phyloP scores from a whole-genome alignment of 2,329 filamentous ascomycete species.

The Periconia sp. region DNA sequence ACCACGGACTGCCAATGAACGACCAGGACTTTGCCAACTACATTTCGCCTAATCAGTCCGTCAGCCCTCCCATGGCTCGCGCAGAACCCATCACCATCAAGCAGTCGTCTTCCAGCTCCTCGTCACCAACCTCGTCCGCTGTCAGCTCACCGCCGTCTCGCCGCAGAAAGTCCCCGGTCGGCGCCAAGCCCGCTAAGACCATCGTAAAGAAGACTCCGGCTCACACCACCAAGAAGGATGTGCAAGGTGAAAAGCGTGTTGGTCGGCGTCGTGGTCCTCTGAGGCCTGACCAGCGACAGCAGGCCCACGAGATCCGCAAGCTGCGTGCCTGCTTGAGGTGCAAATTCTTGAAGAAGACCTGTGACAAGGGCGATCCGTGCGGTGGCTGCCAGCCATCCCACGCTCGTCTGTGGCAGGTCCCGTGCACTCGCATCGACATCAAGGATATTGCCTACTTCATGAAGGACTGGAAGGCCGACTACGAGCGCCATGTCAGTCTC shows the following conservation, averaged over 20 bases:
- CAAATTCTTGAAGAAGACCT: conserved; percentile 99
- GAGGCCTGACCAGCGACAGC: conserved; percentile 90
- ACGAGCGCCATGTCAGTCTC: conserved; percentile 84
- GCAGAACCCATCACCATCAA: conserved; percentile 75
- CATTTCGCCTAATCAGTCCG: conserved; percentile 52
- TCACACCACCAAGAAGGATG: conserved; percentile 76
- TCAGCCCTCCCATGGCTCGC: conserved; percentile 72
- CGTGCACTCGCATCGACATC: conserved; percentile 97
- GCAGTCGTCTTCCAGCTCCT: conserved; percentile 63
- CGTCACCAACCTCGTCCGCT: conserved; percentile 63
- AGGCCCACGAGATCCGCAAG: conserved; percentile 96
- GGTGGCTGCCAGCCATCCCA: conserved; percentile 95
- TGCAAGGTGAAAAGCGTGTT: conserved; percentile 83
- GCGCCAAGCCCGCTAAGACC: conserved; percentile 79
- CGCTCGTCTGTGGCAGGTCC: conserved; percentile 94
- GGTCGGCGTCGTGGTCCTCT: conserved; percentile 89
- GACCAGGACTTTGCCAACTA: conserved; percentile 46
- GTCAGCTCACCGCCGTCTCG: conserved; percentile 66
- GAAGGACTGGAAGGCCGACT: conserved; percentile 99
- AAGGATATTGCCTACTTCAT: conserved; percentile 98
- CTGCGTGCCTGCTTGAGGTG: conserved; percentile 90
- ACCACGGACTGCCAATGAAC: conserved; percentile 31
- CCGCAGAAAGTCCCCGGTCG: conserved; percentile 70
- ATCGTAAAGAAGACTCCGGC: conserved; percentile 78
- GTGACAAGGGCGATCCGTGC: conserved; percentile 96